Conservation (phyloP, 805 yeast genomes). For the Metschnikowia gelsemii region DNA sequence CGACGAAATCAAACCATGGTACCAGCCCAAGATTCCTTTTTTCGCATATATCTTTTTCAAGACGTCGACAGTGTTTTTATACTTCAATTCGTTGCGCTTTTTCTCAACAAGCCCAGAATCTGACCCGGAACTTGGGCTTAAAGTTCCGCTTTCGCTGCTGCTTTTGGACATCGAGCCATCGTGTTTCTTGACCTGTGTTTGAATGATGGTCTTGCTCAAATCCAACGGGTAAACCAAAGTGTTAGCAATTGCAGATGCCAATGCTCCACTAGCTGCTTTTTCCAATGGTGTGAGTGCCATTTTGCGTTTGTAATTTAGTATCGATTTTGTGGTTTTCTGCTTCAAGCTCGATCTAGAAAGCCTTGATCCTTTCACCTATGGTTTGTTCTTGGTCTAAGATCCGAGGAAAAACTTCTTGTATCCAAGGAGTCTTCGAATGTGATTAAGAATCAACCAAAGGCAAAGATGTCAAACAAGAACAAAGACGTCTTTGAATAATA, state of each 20-base stretch:
- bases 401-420: background rate
- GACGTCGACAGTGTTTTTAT: constrained; percentile 62
- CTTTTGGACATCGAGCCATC: constrained; percentile 4
- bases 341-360: background rate
- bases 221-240: constrained; percentile 79
- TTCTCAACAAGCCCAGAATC: constrained; percentile 22
- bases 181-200: constrained; percentile 55
- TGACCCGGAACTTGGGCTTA: constrained; percentile 14
- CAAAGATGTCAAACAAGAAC: background rate
- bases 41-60: constrained; percentile 53
- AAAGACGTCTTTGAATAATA: background rate
- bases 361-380: background rate
- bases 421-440: background rate
- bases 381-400: background rate
- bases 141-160: constrained; percentile 12
- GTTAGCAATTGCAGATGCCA: constrained; percentile 79
- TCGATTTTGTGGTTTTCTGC: background rate
- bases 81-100: constrained; percentile 35
- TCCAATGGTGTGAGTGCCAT: constrained; percentile 59
- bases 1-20: constrained; percentile 68
- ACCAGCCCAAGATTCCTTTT: constrained; percentile 67
- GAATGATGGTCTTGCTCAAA: constrained; percentile 71
- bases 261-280: constrained; percentile 77
- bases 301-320: background rate
- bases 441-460: background rate